Evolutionary conservation across 148 eudicot genomes (phyloP).

Genomic region (Rhododendron simsii): DNA sequence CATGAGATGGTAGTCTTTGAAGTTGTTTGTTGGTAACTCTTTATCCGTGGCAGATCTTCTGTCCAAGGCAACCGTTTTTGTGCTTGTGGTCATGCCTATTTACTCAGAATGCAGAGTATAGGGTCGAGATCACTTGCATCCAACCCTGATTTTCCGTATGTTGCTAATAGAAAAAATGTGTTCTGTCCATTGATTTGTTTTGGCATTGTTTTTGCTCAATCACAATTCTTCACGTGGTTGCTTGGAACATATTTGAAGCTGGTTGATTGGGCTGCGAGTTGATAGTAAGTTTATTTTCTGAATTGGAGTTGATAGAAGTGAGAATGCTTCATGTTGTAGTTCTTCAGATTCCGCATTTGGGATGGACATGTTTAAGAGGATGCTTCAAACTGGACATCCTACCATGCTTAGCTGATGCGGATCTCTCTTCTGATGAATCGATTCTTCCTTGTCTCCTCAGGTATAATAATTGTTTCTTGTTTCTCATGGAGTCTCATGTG

Average conservation of each 20-base stretch:
- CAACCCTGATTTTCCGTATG: neutral
- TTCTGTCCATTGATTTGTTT: neutral
- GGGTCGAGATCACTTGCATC: neutral
- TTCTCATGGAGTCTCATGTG: neutral
- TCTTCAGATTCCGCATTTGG: conserved; percentile 95
- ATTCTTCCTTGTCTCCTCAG: neutral
- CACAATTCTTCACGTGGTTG: conserved; percentile 15
- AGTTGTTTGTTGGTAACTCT: neutral
- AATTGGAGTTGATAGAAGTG: neutral
- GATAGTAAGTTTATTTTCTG: neutral
- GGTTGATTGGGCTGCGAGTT: conserved; percentile 13
- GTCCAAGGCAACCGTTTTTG: neutral
- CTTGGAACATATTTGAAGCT: neutral
- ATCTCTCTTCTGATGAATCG: neutral
- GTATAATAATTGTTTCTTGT: conserved; percentile 1
- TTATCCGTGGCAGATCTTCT: neutral
- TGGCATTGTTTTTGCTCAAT: conserved; percentile 13
- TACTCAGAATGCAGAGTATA: neutral
- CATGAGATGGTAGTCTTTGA: neutral
- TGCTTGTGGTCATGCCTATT: neutral
- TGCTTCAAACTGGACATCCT: conserved; percentile 99
- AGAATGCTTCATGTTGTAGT: conserved; percentile 38
- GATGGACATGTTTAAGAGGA: conserved; percentile 96
- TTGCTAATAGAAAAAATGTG: neutral
- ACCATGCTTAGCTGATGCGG: conserved; percentile 88